A percentile compares a stretch with the other conserved stretches of the same genome.
Conservation (phyloP, 148 eudicot species). For the Polygonum maritimum region DNA sequence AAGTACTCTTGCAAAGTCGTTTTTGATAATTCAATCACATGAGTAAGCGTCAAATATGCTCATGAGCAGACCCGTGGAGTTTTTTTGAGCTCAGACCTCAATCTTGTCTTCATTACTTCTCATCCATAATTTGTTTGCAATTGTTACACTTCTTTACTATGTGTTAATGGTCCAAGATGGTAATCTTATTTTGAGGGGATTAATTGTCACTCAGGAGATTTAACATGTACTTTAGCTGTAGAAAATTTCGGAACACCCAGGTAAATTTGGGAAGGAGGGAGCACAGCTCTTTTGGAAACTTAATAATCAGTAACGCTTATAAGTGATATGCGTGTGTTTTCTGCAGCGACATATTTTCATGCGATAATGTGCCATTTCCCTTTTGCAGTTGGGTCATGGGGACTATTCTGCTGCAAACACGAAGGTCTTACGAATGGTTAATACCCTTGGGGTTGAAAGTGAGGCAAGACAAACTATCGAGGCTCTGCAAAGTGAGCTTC, state of each 20-base stretch:
- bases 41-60: not conserved
- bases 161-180: not conserved
- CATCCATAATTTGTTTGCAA: not conserved
- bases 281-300: not conserved
- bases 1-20: not conserved
- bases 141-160: too few species aligned
- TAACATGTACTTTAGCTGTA: not conserved
- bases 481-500: conserved; percentile 81
- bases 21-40: too few species aligned
- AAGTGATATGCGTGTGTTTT: not conserved
- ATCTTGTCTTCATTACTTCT: not conserved
- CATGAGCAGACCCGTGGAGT: not conserved
- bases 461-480: conserved; percentile 93
- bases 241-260: not conserved
- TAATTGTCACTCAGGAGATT: not conserved
- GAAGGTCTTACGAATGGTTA: conserved; percentile 96
- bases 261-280: not conserved
- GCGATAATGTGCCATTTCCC: conserved; percentile 3
- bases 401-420: conserved; percentile 86
- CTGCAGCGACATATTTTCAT: not conserved
- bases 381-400: conserved; percentile 88
- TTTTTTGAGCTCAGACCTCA: not conserved
- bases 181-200: not conserved
- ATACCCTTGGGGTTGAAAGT: conserved; percentile 77
- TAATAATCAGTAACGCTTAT: not conserved